Conservation (phyloP, 768 basidiomycete genomes). For the Leucocoprinus birnbaumii region DNA sequence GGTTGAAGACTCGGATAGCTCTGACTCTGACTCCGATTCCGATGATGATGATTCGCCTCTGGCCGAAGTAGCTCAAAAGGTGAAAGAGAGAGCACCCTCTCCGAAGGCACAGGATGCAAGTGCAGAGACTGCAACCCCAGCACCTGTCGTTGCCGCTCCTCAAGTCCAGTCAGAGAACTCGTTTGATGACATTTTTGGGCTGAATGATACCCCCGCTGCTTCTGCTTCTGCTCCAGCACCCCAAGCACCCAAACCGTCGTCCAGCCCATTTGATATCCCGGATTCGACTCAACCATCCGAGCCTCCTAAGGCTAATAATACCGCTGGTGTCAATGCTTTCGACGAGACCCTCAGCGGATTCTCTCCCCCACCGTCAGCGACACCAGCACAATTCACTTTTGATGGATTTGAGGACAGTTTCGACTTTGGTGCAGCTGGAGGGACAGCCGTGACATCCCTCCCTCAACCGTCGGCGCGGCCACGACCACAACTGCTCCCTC, state of each 20-base stretch:
- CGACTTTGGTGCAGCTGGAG: slow-evolving; percentile 49
- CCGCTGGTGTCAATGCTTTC: slow-evolving; percentile 61
- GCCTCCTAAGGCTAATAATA: slow-evolving; percentile 8
- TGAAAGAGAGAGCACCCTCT: neutral
- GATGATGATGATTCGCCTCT: slow-evolving; percentile 40
- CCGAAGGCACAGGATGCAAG: slow-evolving; percentile 16
- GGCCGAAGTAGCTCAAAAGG: slow-evolving; percentile 23
- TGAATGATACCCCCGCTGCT: slow-evolving; percentile 3
- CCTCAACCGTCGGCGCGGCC: neutral
- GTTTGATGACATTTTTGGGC: slow-evolving; percentile 60
- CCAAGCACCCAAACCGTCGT: slow-evolving; percentile 15
- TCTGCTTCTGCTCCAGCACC: slow-evolving; percentile 22
- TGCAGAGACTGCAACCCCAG: slow-evolving; percentile 11
- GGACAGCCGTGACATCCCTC: neutral
- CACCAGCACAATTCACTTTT: slow-evolving; percentile 52
- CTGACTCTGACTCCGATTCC: slow-evolving; percentile 22
- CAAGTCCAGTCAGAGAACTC: slow-evolving; percentile 18
- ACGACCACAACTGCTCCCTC: neutral
- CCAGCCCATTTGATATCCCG: slow-evolving; percentile 11
- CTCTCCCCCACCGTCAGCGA: slow-evolving; percentile 31
- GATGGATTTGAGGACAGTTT: slow-evolving; percentile 60
- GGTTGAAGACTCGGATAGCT: slow-evolving; percentile 46
- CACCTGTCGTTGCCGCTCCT: neutral
- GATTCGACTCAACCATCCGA: neutral
- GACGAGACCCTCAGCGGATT: slow-evolving; percentile 72